These are phyloP conservation scores for Dacryopinax spathularia DNA, from an alignment of 768 basidiomycete genomes.

Conservation along the genomic window DNA sequence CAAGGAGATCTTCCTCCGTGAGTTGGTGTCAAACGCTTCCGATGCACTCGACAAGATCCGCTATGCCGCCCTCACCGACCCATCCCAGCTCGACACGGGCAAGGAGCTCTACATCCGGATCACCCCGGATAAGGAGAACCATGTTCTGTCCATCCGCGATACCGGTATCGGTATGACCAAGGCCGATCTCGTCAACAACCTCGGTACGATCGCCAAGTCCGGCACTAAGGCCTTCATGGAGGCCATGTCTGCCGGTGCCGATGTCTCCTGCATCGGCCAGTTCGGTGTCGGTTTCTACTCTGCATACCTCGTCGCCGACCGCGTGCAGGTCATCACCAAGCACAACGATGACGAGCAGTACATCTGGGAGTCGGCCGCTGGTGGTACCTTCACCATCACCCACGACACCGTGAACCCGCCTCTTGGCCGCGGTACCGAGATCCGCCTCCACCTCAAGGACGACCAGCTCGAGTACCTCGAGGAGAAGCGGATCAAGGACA, in stretches of 20 bases:
- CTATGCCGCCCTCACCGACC: constrained; percentile 89
- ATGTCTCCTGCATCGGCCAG: constrained; percentile 82
- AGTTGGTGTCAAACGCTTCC: constrained; percentile 90
- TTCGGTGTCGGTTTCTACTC: constrained; percentile 99
- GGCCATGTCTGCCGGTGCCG: constrained; percentile 45
- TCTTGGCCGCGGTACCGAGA: constrained; percentile 86
- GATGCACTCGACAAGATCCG: constrained; percentile 99
- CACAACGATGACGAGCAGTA: constrained; percentile 99
- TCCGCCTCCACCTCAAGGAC: constrained; percentile 89
- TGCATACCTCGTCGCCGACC: constrained; percentile 96
- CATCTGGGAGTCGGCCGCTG: constrained; percentile 99
- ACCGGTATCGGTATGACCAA: constrained; percentile 99
- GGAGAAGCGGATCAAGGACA: constrained; percentile 98
- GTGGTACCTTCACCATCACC: constrained; percentile 98
- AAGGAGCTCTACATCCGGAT: constrained; percentile 94
- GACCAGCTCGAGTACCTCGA: constrained; percentile 98
- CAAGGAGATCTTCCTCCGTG: constrained; percentile 99
- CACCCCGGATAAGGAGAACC: constrained; percentile 90
- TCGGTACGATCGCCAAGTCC: constrained; percentile 90
- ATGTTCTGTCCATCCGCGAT: constrained; percentile 79
- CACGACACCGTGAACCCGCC: constrained; percentile 78
- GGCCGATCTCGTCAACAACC: constrained; percentile 99
- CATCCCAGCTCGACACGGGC: constrained; percentile 71
- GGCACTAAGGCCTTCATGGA: constrained; percentile 99
- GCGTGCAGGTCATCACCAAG: constrained; percentile 96